These are phyloP conservation scores for Rhynchospora tenuis DNA, from an alignment of 176 grass and related monocot genomes.

Conservation along the genomic window DNA sequence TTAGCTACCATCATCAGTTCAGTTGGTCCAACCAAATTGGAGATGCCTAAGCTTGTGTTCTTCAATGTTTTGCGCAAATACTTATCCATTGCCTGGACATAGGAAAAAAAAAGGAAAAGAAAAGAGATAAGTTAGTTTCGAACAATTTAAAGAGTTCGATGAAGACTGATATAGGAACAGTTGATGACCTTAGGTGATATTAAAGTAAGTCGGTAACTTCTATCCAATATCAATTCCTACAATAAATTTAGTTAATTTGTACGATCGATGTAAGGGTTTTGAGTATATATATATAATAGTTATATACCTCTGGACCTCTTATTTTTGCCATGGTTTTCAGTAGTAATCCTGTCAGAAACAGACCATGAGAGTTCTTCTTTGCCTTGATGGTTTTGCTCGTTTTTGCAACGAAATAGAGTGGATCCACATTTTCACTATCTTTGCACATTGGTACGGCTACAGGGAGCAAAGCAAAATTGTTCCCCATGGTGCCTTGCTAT, in stretches of 20 bases:
- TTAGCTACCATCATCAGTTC: conserved; percentile 29
- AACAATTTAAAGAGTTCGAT: no score
- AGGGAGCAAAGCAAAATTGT: conserved; percentile 30
- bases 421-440: not conserved
- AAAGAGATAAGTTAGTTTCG: no score
- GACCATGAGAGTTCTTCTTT: conserved; percentile 21
- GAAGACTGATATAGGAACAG: no score
- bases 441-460: conserved; percentile 14
- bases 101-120: not conserved
- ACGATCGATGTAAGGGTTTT: no score
- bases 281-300: not conserved
- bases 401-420: conserved; percentile 20
- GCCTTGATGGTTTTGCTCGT: conserved; percentile 22
- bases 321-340: conserved; percentile 25
- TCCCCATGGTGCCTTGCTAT: conserved; percentile 21
- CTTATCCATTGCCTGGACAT: not conserved
- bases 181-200: no score
- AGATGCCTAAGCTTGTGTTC: conserved; percentile 31
- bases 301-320: conserved; percentile 32
- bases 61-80: conserved; percentile 19
- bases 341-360: conserved; percentile 13
- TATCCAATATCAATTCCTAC: no score
- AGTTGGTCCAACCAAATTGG: conserved; percentile 26
- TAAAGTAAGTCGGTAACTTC: no score
- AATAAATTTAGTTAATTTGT: no score